Evolutionary conservation across 495 filamentous ascomycete genomes (phyloP).

Genomic region (Astrocystis sublimbata): DNA sequence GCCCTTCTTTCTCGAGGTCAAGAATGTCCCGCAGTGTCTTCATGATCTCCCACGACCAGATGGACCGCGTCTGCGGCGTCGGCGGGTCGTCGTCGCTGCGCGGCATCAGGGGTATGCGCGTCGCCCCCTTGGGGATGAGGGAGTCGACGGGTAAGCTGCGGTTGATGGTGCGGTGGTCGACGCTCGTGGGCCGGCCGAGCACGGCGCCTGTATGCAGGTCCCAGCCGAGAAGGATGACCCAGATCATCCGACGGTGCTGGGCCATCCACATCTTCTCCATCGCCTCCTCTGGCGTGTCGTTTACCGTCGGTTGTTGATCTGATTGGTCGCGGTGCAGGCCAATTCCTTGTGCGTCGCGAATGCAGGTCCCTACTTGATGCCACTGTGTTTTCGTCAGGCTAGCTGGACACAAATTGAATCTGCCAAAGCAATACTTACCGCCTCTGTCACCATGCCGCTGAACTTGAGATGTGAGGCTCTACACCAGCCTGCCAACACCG

Average conservation of each 20-base stretch:
- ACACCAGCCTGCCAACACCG: constrained; percentile 58
- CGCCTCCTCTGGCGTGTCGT: constrained; percentile 43
- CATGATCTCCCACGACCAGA: constrained; percentile 41
- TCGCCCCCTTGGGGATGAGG: constrained; percentile 33
- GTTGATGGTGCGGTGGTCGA: constrained; percentile 45
- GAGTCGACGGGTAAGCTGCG: constrained; percentile 46
- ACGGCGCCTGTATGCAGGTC: constrained; percentile 61
- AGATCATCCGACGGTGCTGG: constrained; percentile 54
- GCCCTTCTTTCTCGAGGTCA: constrained; percentile 53
- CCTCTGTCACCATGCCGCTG: constrained; percentile 51
- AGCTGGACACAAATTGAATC: constrained; percentile 6
- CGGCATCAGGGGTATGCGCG: constrained; percentile 35
- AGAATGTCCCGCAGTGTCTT: constrained; percentile 38
- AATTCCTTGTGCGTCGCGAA: constrained; percentile 64
- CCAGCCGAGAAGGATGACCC: constrained; percentile 59
- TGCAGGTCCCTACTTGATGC: constrained; percentile 59
- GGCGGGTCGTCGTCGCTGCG: constrained; percentile 42
- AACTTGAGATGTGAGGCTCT: constrained; percentile 52
- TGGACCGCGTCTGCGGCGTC: constrained; percentile 42
- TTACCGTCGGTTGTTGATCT: constrained; percentile 38
- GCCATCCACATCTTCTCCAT: constrained; percentile 56
- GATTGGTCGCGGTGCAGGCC: constrained; percentile 56
- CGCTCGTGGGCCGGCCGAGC: constrained; percentile 58
- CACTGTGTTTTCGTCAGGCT: constrained; percentile 40
- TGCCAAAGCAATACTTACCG: constrained; percentile 31